Base-by-base conservation (phyloP, 2,329 filamentous ascomycete species). In the Epichloe uncinata region DNA sequence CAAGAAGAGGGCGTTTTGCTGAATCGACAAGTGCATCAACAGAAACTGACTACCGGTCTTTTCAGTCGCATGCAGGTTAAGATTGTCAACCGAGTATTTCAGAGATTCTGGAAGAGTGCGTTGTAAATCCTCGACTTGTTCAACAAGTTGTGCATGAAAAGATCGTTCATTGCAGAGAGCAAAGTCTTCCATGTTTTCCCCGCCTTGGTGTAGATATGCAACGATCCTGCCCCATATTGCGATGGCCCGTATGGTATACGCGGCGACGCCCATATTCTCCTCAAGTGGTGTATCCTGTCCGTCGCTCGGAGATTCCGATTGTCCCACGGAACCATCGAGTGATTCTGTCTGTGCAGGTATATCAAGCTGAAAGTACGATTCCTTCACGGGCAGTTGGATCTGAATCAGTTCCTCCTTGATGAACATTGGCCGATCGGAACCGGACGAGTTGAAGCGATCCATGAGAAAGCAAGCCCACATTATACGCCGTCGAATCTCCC, bases 381-480 rank as follows among this genome's bases (percentile, higher is more conserved):
- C 93, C 62, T 87, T 90, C 58, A 96, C 86, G 0, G 93, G 93
- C 22, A 98, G 70, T 55, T 93, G 91, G 15, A 96, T 87, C 57
- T 88, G 84, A 53, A 97, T 78, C 50, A 87, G 87, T 56, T 93
- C 87, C 64, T 96, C 89, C 56, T 87, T 84, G 49, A 95, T 84
- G 57, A 96, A 95, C 48, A 88, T 87, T 18, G 93, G 93, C 37
- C 91, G 78, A 60, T 96, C 90, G 2, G 88, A 94, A 2, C 93
- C 91, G 1, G 90, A 96, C 0, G 91, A 96, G 66, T 94, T 96
- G 72, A 96, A 96, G 0, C 91, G 82, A 63, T 98, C 93, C 90
- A 97, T 96, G 50, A 96, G 67, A 61, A 95, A 95, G 63, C 91
- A 97, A 12, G 90, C 87, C 93, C 93, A 98, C 91, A 98, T 97